Base-by-base conservation (phyloP, 768 basidiomycete species). In the Leccinellum albellum region DNA sequence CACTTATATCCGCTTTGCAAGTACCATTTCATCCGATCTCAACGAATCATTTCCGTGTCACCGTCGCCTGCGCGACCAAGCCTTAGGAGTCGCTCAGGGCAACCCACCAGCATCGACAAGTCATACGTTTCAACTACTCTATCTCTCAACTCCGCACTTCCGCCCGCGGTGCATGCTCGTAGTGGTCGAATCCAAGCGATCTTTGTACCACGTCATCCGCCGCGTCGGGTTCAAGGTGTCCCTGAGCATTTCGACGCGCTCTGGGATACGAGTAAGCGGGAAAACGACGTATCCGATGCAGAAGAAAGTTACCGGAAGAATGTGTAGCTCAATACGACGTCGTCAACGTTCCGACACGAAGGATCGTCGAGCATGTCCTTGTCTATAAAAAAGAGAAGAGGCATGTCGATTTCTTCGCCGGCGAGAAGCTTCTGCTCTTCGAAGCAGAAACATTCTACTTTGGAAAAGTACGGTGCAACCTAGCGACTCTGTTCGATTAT, bases 391-490 rank as follows among this genome's bases (percentile, higher is more conserved):
- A 99, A 99, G 55, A 99, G 82, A 20, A 99, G 80, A 3, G 97
- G 97, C 83, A 99, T 92, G 73, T 99, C 97, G 32, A 99, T 90
- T 74, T 98, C 94, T 75, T 99, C 97, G 28, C 89, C 88, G 0
- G 95, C 94, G 24, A 97, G 78, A 10, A 99, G 83, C 64, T 87
- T 90, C 73, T 99, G 97, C 70, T 99, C 97, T 71, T 99, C 97
- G 64, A 99, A 99, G 74, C 97, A 99, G 78, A 99, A 99, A 64
- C 97, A 99, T 72, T 99, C 97, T 13, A 99, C 94, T 76, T 99
- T 99, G 51, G 95, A 94, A 69, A 99, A 99, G 73, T 98, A 98
- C 0, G 96, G 94, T 9, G 97, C 97, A 63, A 98, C 82, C 96
- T 98, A 51, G 48, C 15, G 20, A 8, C 17, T 23, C 29, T 21